A percentile compares a stretch with the other conserved stretches of the same genome.
These are phyloP conservation scores for Psilocybe azurescens DNA, from an alignment of 768 basidiomycete genomes.

Conservation along the genomic window DNA sequence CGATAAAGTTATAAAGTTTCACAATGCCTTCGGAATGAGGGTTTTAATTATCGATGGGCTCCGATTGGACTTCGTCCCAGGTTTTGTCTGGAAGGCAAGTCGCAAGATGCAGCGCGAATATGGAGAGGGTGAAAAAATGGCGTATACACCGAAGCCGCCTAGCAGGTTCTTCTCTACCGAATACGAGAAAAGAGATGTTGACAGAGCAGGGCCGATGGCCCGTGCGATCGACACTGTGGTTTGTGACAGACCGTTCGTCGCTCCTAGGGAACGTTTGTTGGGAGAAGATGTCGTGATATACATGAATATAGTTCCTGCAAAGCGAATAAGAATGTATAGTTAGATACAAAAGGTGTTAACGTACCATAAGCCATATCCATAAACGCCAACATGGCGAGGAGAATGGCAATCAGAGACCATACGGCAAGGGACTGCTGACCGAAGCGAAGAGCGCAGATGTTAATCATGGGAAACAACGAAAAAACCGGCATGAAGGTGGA, in stretches of 20 bases:
- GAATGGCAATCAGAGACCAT: conserved; percentile 39
- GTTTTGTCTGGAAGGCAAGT: conserved; percentile 40
- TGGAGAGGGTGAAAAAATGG: conserved; percentile 34
- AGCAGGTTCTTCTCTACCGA: conserved; percentile 53
- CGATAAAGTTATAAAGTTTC: too few relatives aligned
- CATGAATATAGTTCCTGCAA: conserved; percentile 52
- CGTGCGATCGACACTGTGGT: conserved; percentile 49
- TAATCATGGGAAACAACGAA: conserved; percentile 53
- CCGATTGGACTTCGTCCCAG: conserved; percentile 33
- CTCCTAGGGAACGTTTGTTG: conserved; percentile 53
- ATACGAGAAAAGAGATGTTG: conserved; percentile 58
- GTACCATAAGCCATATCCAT: conserved; percentile 52
- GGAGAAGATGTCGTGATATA: conserved; percentile 56
- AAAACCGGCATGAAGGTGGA: conserved; percentile 42
- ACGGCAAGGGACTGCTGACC: conserved; percentile 40
- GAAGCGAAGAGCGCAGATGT: conserved; percentile 38
- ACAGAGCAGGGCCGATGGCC: conserved; percentile 52
- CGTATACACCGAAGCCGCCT: conserved; percentile 53
- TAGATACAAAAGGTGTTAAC: conserved; percentile 19
- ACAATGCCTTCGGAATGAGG: not conserved
- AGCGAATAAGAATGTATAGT: not conserved
- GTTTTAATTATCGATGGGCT: not conserved
- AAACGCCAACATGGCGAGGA: conserved; percentile 37
- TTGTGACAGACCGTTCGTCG: conserved; percentile 55
- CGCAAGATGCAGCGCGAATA: conserved; percentile 36